phyloP scores from a whole-genome alignment of 1,139 yeast genomes.

The Suhomyces bribrorum region DNA sequence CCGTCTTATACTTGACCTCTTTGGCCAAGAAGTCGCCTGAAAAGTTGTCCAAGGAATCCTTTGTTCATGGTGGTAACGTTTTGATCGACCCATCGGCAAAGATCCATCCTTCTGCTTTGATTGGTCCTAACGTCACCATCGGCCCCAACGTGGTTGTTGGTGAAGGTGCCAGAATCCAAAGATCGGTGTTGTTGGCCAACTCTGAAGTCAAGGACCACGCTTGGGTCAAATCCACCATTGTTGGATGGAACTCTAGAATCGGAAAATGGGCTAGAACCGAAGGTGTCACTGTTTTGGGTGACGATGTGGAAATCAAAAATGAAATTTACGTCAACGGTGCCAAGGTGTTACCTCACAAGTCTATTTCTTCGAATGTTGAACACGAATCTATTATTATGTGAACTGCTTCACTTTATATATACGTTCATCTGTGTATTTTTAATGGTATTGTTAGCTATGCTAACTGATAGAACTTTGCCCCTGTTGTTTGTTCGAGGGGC shows the following conservation, averaged over 20 bases:
- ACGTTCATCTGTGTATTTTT: constrained; percentile 6
- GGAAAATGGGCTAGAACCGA: constrained; percentile 99
- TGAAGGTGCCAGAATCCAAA: constrained; percentile 97
- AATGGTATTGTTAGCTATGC: constrained; percentile 2
- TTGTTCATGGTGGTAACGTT: constrained; percentile 90
- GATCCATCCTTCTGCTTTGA: constrained; percentile 89
- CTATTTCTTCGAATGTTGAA: constrained; percentile 95
- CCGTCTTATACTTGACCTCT: constrained; percentile 87
- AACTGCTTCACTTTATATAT: neutral
- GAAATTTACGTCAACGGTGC: constrained; percentile 99
- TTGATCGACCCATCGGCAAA: constrained; percentile 93
- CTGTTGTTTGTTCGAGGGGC: no score
- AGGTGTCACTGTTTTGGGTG: constrained; percentile 97
- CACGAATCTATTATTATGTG: constrained; percentile 97
- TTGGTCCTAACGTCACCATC: constrained; percentile 97
- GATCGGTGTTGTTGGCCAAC: constrained; percentile 90
- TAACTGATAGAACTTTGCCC: constrained; percentile 2
- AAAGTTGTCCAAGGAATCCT: constrained; percentile 64
- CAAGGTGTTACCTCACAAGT: constrained; percentile 97
- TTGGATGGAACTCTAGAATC: constrained; percentile 98
- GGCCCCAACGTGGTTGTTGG: constrained; percentile 97
- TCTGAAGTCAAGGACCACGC: constrained; percentile 96
- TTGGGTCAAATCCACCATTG: constrained; percentile 95
- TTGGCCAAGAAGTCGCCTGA: constrained; percentile 78
- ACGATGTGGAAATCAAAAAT: constrained; percentile 97